phyloP scores from a whole-genome alignment of 2,329 filamentous ascomycete genomes.

The Fusarium neocosmosporiellum region DNA sequence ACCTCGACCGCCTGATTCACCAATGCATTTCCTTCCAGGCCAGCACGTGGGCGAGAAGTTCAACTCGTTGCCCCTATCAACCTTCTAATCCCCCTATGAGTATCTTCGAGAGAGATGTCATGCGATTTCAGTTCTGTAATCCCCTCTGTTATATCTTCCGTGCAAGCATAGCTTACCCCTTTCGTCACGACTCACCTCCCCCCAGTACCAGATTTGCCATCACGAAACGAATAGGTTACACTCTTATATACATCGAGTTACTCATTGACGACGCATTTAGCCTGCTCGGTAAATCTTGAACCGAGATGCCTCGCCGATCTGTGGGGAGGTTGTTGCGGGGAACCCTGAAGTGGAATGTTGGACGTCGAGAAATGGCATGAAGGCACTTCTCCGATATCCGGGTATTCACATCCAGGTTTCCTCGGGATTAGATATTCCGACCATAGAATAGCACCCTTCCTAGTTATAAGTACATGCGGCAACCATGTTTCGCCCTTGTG shows the following conservation, averaged over 20 bases:
- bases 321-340: constrained; percentile 5
- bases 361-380: not conserved
- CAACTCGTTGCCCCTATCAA: not conserved
- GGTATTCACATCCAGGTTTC: not conserved
- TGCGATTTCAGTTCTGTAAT: not conserved
- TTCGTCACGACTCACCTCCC: not conserved
- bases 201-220: not conserved
- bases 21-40: not conserved
- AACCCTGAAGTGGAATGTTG: not conserved
- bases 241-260: not conserved
- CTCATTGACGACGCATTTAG: not conserved
- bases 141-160: not conserved
- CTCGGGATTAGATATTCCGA: not conserved
- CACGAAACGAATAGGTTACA: not conserved
- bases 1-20: not conserved
- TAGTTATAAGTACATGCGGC: not conserved
- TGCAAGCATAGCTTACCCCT: not conserved
- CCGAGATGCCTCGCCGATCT: not conserved
- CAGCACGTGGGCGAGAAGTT: not conserved
- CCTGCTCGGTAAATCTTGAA: not conserved
- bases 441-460: not conserved
- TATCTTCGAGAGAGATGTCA: not conserved
- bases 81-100: no score
- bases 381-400: not conserved
- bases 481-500: not conserved